A percentile compares a stretch with the other conserved stretches of the same genome.
Conservation (phyloP, 805 yeast species). For the Teunomyces atbi region DNA sequence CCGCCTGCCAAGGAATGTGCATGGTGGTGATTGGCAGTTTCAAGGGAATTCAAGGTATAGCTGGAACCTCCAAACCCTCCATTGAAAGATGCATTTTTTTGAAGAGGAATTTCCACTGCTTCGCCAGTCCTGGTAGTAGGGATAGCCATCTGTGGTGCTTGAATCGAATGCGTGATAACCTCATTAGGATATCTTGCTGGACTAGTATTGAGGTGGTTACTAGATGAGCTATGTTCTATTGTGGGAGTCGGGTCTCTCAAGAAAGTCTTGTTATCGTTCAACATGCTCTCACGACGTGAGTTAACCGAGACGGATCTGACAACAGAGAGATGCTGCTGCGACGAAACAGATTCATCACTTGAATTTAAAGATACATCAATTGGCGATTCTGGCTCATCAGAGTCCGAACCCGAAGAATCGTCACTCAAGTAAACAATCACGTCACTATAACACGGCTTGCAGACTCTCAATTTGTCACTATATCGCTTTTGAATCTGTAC, state of each 20-base stretch:
- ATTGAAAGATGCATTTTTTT: slow-evolving; percentile 22
- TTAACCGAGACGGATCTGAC: slow-evolving; percentile 27
- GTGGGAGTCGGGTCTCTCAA: slow-evolving; percentile 9
- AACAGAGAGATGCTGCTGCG: slow-evolving; percentile 28
- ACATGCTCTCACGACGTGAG: slow-evolving; percentile 22
- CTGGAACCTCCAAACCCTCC: slow-evolving; percentile 5
- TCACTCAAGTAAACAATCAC: slow-evolving; percentile 70
- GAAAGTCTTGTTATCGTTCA: slow-evolving; percentile 13
- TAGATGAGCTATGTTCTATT: background rate
- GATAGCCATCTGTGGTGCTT: slow-evolving; percentile 61
- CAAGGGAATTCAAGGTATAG: slow-evolving; percentile 2
- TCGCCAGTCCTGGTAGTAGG: slow-evolving; percentile 81
- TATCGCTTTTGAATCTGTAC: slow-evolving; percentile 42
- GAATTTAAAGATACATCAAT: background rate
- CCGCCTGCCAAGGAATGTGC: slow-evolving; percentile 10
- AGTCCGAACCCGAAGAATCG: slow-evolving; percentile 44
- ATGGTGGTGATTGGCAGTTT: background rate
- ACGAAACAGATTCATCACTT: slow-evolving; percentile 16
- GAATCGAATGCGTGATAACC: slow-evolving; percentile 19
- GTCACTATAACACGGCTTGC: slow-evolving; percentile 72
- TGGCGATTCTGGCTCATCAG: slow-evolving; percentile 14
- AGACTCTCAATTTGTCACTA: slow-evolving; percentile 71
- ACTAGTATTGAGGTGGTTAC: background rate
- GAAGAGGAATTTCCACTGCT: slow-evolving; percentile 65
- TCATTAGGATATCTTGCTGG: slow-evolving; percentile 5